These are phyloP conservation scores for Hanseniaspora taiwanica DNA, from an alignment of 805 yeast species.

Conservation along the genomic window DNA sequence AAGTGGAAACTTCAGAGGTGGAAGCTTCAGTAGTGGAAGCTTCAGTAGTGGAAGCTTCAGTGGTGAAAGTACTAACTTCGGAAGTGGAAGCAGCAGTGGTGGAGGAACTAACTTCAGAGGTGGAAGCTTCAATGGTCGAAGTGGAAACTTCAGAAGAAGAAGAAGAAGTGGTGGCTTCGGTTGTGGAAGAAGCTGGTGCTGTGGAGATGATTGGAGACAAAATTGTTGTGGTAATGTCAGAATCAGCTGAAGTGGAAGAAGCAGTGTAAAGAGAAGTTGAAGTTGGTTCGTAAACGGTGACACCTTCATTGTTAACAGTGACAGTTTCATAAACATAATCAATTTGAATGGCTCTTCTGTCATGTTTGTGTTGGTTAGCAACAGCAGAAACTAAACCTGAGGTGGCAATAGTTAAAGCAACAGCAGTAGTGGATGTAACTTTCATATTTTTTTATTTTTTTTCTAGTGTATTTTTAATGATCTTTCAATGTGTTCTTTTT, in stretches of 20 bases:
- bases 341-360: conserved; percentile 39
- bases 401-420: conserved; percentile 21
- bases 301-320: conserved; percentile 36
- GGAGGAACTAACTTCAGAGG: conserved; percentile 17
- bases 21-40: conserved; percentile 11
- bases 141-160: conserved; percentile 14
- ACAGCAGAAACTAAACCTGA: conserved; percentile 20
- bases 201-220: too few species aligned
- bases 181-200: too few species aligned
- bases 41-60: conserved; percentile 11
- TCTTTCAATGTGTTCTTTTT: background rate
- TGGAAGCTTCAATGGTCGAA: conserved; percentile 12
- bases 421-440: conserved; percentile 20
- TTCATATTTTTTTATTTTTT: conserved; percentile 15
- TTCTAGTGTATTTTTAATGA: background rate
- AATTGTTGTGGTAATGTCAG: conserved; percentile 7
- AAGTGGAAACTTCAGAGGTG: conserved; percentile 17
- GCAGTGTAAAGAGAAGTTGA: conserved; percentile 6
- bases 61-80: conserved; percentile 9
- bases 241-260: conserved; percentile 11
- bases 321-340: conserved; percentile 43
- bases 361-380: conserved; percentile 29
- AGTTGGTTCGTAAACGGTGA: conserved; percentile 23
- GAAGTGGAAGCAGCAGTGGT: conserved; percentile 16
- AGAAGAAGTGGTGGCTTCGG: conserved; percentile 16